Percentiles rank a stretch among this genome's conserved stretches.
Conservation (phyloP, 441 rosid genomes). For the Sinapis alba region DNA sequence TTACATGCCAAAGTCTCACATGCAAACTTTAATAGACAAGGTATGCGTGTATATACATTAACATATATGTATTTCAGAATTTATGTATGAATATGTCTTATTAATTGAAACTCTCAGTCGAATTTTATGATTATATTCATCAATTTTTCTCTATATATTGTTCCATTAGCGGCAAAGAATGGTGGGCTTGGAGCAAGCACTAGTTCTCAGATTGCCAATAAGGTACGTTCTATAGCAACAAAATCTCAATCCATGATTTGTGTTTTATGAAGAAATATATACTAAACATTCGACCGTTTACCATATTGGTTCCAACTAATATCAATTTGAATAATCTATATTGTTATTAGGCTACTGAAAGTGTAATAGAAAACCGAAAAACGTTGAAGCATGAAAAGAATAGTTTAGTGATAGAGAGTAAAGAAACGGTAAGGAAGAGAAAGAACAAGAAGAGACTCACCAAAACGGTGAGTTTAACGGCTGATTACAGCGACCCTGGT, state of each 20-base stretch:
- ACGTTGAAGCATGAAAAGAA: conserved; percentile 28
- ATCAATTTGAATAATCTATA: neutral
- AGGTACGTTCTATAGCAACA: conserved; percentile 3
- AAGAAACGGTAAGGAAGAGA: conserved; percentile 22
- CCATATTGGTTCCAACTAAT: neutral
- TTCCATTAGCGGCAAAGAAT: neutral
- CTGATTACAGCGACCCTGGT: conserved; percentile 36
- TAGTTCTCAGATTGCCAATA: conserved; percentile 3
- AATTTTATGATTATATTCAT: neutral
- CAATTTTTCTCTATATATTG: neutral
- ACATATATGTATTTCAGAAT: neutral
- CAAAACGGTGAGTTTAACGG: conserved; percentile 41
- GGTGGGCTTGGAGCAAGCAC: neutral
- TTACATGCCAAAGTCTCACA: conserved; percentile 23
- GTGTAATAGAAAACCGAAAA: conserved; percentile 22
- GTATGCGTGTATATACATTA: conserved; percentile 3
- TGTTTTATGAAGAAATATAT: neutral
- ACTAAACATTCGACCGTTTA: neutral
- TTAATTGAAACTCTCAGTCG: neutral
- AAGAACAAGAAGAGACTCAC: conserved; percentile 25
- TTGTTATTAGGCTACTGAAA: conserved; percentile 14
- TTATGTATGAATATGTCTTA: neutral
- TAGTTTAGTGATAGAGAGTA: conserved; percentile 27
- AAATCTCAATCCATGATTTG: neutral
- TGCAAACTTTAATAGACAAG: conserved; percentile 25